Conservation (phyloP, 1,284 basidiomycete genomes). For the Ganoderma lingzhi region DNA sequence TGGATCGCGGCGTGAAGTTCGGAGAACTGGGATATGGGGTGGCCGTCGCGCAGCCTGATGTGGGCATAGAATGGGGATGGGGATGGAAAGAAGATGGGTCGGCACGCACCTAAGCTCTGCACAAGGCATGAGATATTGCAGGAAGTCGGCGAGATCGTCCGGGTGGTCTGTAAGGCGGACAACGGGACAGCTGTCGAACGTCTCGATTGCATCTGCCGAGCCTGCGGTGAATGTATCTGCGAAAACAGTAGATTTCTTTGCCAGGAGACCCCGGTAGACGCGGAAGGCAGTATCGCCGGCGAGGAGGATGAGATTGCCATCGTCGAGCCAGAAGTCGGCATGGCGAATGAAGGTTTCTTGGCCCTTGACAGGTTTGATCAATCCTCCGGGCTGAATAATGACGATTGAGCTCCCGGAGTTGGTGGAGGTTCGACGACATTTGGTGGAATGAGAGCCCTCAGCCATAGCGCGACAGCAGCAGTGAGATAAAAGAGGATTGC, state of each 20-base stretch:
- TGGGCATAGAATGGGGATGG: too few species aligned
- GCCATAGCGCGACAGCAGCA: neutral
- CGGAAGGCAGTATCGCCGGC: slow-evolving; percentile 14
- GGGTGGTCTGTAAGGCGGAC: slow-evolving; percentile 27
- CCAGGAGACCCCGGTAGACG: slow-evolving; percentile 24
- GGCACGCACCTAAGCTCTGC: neutral
- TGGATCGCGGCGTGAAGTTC: too few species aligned
- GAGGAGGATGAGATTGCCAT: slow-evolving; percentile 17
- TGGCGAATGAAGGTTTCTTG: neutral
- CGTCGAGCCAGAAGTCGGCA: slow-evolving; percentile 12
- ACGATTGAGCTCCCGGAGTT: neutral
- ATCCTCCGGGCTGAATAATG: neutral
- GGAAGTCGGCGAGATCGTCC: slow-evolving; percentile 6
- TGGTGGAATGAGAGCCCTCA: neutral
- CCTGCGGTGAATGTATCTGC: slow-evolving; percentile 23
- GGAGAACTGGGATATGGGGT: too few species aligned
- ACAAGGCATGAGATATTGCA: slow-evolving; percentile 4
- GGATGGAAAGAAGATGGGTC: too few species aligned
- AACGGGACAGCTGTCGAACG: slow-evolving; percentile 26
- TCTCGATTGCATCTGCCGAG: slow-evolving; percentile 13
- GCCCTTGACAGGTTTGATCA: neutral
- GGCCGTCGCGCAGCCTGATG: too few species aligned
- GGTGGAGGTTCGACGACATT: neutral
- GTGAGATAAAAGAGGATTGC: too few species aligned
- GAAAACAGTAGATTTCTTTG: slow-evolving; percentile 28